These are phyloP conservation scores for Pyrus bretschneideri DNA, from an alignment of 306 rosid species.

Conservation along the genomic window DNA sequence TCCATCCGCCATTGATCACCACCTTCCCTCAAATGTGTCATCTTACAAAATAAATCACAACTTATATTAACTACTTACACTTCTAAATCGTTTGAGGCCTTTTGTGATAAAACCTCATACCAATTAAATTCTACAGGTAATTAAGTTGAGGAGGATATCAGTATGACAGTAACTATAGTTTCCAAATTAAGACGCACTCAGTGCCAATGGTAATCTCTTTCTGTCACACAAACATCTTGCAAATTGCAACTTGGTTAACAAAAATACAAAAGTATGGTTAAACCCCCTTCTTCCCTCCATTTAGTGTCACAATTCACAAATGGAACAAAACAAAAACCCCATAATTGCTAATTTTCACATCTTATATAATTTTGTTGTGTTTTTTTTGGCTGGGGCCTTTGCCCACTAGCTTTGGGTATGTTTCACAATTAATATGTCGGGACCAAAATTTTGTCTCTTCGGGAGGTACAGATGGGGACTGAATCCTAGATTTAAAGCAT, in stretches of 20 bases:
- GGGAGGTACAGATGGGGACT: slow-evolving; percentile 14
- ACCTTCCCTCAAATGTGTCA: too few species aligned
- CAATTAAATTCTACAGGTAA: too few species aligned
- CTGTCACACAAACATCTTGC: too few species aligned
- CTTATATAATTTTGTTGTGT: slow-evolving; percentile 4
- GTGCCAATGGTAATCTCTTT: too few species aligned
- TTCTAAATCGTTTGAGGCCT: too few species aligned
- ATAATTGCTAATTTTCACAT: not conserved
- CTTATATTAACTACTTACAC: too few species aligned
- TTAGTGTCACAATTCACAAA: not conserved
- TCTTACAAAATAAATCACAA: too few species aligned
- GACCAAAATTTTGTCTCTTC: slow-evolving; percentile 20
- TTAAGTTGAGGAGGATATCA: too few species aligned
- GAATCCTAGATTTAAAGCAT: slow-evolving; percentile 10
- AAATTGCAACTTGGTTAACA: not conserved
- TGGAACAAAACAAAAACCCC: not conserved
- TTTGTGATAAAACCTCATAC: too few species aligned
- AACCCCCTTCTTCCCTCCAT: not conserved
- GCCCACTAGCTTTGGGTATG: slow-evolving; percentile 23
- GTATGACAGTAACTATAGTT: too few species aligned
- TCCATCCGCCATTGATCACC: too few species aligned
- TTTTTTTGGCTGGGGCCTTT: slow-evolving; percentile 10
- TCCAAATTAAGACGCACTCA: too few species aligned
- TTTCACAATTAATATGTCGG: slow-evolving; percentile 34
- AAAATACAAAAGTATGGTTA: not conserved